Evolutionary conservation across 2,329 filamentous ascomycete genomes (phyloP).

Genomic region (Talaromyces sp.): DNA sequence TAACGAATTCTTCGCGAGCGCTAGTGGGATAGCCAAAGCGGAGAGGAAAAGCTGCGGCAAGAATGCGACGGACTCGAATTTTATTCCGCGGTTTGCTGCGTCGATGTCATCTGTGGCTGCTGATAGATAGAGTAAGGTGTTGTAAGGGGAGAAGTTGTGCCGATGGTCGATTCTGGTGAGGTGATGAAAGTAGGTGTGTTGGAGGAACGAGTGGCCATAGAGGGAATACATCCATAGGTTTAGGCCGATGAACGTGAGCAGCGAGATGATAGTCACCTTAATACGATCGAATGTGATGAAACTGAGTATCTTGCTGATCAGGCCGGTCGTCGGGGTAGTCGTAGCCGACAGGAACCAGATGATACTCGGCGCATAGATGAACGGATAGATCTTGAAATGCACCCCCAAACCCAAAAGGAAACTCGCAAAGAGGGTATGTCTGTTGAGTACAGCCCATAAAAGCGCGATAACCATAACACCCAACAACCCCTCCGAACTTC

Average conservation of each 20-base stretch:
- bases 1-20: slow-evolving; percentile 76
- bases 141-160: slow-evolving; percentile 98
- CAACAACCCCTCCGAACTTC: slow-evolving; percentile 87
- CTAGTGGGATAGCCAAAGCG: slow-evolving; percentile 70
- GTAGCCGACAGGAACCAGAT: slow-evolving; percentile 42
- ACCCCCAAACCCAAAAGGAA: slow-evolving; percentile 76
- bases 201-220: slow-evolving; percentile 77
- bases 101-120: slow-evolving; percentile 57
- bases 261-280: slow-evolving; percentile 55
- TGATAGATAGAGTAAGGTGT: slow-evolving; percentile 81
- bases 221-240: slow-evolving; percentile 76
- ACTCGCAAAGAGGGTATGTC: slow-evolving; percentile 65
- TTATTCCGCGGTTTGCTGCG: slow-evolving; percentile 27
- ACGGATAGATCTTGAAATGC: slow-evolving; percentile 98
- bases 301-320: slow-evolving; percentile 25
- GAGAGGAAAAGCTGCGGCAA: slow-evolving; percentile 82
- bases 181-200: slow-evolving; percentile 92
- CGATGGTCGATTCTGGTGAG: slow-evolving; percentile 90
- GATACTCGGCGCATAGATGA: slow-evolving; percentile 75
- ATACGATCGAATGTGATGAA: slow-evolving; percentile 44
- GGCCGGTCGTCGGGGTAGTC: background rate
- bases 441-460: slow-evolving; percentile 74
- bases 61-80: slow-evolving; percentile 80
- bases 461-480: slow-evolving; percentile 80
- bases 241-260: slow-evolving; percentile 69